phyloP scores from a whole-genome alignment of 108 stramenopile species.

The Pseudonitzschia multiseries region DNA sequence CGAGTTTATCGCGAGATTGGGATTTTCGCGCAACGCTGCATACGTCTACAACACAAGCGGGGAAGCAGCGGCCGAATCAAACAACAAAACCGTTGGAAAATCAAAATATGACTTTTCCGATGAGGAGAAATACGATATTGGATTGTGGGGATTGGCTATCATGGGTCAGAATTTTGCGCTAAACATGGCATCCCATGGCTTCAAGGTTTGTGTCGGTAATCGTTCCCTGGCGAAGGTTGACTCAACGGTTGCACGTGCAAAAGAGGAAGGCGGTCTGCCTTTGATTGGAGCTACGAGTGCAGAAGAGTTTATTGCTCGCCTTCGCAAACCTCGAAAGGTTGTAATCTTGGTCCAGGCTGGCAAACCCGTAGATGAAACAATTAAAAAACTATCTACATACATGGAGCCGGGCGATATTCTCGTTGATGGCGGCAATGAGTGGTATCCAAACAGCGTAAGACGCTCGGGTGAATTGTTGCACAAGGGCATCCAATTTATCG shows the following conservation, averaged over 20 bases:
- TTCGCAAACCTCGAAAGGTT: constrained; percentile 88
- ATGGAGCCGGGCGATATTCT: constrained; percentile 93
- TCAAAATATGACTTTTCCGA: constrained; percentile 6
- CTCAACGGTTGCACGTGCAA: constrained; percentile 87
- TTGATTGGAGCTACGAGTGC: constrained; percentile 69
- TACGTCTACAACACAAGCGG: constrained; percentile 1
- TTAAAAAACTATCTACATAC: constrained; percentile 66
- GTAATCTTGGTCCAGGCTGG: constrained; percentile 95
- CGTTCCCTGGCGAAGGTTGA: constrained; percentile 91
- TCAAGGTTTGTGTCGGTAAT: constrained; percentile 90
- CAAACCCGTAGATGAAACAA: constrained; percentile 91
- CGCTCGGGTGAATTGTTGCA: constrained; percentile 70
- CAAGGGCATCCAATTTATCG: constrained; percentile 90
- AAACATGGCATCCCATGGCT: constrained; percentile 89
- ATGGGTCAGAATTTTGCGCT: constrained; percentile 99
- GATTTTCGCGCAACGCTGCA: constrained; percentile 5
- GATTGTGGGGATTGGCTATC: constrained; percentile 94
- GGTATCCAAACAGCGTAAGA: constrained; percentile 93
- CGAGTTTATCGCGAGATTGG: constrained; percentile 40
- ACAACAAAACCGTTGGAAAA: background rate
- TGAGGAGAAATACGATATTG: constrained; percentile 74
- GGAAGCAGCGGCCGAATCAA: background rate
- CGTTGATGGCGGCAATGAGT: constrained; percentile 97
- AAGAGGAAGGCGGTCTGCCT: constrained; percentile 86
- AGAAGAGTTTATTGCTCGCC: constrained; percentile 70